phyloP scores from a whole-genome alignment of 805 yeast species.

The Priceomyces fermenticarens region DNA sequence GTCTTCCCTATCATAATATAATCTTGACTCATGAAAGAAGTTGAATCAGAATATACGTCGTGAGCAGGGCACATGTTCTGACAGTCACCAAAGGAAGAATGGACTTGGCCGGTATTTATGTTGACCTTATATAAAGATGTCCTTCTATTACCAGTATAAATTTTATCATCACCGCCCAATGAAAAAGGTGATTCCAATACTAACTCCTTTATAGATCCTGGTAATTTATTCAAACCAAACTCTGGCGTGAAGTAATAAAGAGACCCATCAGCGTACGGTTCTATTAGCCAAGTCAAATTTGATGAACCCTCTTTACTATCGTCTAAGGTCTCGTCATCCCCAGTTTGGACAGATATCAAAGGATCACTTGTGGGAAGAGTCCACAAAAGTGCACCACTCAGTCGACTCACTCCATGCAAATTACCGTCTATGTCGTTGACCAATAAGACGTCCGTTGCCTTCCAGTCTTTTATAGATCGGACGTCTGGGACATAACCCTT shows the following conservation, averaged over 20 bases:
- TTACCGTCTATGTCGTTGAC: conserved; percentile 86
- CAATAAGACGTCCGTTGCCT: conserved; percentile 55
- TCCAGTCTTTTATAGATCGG: conserved; percentile 45
- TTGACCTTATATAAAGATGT: conserved; percentile 76
- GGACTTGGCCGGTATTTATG: conserved; percentile 68
- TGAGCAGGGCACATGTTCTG: conserved; percentile 36
- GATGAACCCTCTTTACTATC: conserved; percentile 13
- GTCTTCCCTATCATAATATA: conserved; percentile 66
- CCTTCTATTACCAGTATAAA: conserved; percentile 80
- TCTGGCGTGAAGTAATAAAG: conserved; percentile 76
- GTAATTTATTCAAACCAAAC: conserved; percentile 75
- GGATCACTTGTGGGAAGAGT: conserved; percentile 64
- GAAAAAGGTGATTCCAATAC: conserved; percentile 86
- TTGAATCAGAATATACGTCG: conserved; percentile 15
- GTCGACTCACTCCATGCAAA: conserved; percentile 73
- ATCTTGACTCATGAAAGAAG: conserved; percentile 14
- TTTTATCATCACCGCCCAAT: conserved; percentile 66
- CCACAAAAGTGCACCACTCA: conserved; percentile 77
- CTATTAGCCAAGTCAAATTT: conserved; percentile 75
- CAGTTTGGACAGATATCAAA: conserved; percentile 45
- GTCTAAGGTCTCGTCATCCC: conserved; percentile 8
- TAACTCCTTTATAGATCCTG: conserved; percentile 73
- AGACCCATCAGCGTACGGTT: conserved; percentile 83
- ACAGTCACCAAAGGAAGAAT: conserved; percentile 60
- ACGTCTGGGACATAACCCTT: conserved; percentile 29